Conservation (phyloP, 805 yeast genomes). For the Saccharomyces paradoxus region DNA sequence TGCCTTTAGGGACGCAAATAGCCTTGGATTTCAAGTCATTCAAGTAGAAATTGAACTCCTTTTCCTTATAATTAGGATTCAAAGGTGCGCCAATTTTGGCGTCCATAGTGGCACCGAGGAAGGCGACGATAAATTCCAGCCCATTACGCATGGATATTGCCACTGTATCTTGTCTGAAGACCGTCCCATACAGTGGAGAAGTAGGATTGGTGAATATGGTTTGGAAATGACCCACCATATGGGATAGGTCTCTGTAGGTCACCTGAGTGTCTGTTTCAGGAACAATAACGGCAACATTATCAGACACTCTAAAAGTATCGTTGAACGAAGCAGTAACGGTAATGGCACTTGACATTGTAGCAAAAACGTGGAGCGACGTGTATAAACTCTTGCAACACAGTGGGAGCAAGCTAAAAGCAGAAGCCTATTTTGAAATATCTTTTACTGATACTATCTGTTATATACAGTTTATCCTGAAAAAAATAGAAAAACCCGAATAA, state of each 20-base stretch:
- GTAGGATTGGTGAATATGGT: slow-evolving; percentile 35
- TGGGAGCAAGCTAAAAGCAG: not conserved
- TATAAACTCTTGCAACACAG: not conserved
- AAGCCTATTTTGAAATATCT: not conserved
- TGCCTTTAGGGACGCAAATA: slow-evolving; percentile 49
- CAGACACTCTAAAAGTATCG: slow-evolving; percentile 31
- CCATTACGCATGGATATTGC: slow-evolving; percentile 57
- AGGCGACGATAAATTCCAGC: slow-evolving; percentile 48
- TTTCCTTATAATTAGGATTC: slow-evolving; percentile 52
- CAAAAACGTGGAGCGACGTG: not conserved
- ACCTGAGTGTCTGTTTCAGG: slow-evolving; percentile 41
- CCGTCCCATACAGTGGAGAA: slow-evolving; percentile 35
- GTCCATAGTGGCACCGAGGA: slow-evolving; percentile 48
- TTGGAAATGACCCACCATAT: slow-evolving; percentile 42
- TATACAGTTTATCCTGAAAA: not conserved
- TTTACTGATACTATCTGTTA: not conserved
- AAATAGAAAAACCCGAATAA: not conserved
- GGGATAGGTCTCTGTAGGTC: slow-evolving; percentile 37
- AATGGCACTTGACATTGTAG: not conserved
- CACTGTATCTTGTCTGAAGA: slow-evolving; percentile 37
- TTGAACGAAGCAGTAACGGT: slow-evolving; percentile 32
- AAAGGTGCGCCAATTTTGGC: slow-evolving; percentile 61
- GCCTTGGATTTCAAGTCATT: slow-evolving; percentile 51
- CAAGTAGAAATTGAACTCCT: slow-evolving; percentile 58
- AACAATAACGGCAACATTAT: slow-evolving; percentile 36